A percentile compares a stretch with the other conserved stretches of the same genome.
phyloP scores from a whole-genome alignment of 2,329 filamentous ascomycete species.

The Alternaria ventricosa region DNA sequence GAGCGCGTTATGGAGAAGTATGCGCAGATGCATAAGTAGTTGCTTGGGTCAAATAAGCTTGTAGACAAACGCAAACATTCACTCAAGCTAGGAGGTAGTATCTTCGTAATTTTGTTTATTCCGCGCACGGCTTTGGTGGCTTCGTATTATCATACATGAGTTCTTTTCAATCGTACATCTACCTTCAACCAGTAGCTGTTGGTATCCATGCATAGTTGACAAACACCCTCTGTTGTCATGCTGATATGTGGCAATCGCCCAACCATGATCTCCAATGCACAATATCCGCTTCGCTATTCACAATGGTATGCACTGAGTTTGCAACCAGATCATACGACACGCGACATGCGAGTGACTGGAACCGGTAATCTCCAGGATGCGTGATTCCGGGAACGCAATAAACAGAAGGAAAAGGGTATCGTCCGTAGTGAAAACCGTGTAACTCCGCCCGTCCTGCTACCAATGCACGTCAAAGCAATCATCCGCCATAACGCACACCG shows the following conservation, averaged over 20 bases:
- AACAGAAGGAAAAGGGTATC: constrained; percentile 36
- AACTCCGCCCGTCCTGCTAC: constrained; percentile 16
- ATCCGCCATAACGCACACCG: constrained; percentile 20
- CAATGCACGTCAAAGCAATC: constrained; percentile 16
- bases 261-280: background rate
- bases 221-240: background rate
- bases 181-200: background rate
- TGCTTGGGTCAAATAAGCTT: background rate
- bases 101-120: background rate
- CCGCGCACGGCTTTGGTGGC: background rate
- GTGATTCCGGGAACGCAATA: constrained; percentile 9
- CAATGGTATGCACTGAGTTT: background rate
- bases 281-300: constrained; percentile 1
- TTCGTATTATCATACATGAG: background rate
- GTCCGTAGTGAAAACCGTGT: constrained; percentile 22
- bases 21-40: constrained; percentile 24
- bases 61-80: background rate
- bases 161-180: background rate
- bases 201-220: background rate
- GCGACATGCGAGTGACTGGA: background rate
- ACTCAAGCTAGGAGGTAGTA: background rate
- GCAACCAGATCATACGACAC: background rate
- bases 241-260: background rate
- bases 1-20: constrained; percentile 49
- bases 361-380: constrained; percentile 10